Conservation (phyloP, 1,139 yeast species). For the Sugiyamaella paludigena region DNA sequence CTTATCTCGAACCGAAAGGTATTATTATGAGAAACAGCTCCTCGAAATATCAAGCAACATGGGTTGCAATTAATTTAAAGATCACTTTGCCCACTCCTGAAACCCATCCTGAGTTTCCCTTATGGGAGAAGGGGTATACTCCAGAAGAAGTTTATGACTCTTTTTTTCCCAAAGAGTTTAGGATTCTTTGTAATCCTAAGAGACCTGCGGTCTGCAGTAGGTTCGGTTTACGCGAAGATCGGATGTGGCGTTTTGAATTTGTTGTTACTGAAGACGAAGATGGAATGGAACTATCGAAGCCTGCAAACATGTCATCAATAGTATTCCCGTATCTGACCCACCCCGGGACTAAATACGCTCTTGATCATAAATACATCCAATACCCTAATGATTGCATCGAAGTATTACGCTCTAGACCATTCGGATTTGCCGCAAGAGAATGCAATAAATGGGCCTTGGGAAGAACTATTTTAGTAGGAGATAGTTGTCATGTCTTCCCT, state of each 20-base stretch:
- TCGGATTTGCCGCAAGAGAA: slow-evolving; percentile 4
- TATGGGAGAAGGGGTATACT: slow-evolving; percentile 4
- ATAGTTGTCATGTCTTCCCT: background rate
- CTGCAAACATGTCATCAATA: slow-evolving; percentile 1
- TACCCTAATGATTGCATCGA: slow-evolving; percentile 11
- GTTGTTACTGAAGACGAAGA: slow-evolving; percentile 6
- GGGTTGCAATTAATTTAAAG: slow-evolving; percentile 10
- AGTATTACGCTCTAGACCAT: slow-evolving; percentile 10
- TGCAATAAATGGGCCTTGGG: slow-evolving; percentile 9
- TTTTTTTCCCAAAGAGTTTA: slow-evolving; percentile 8
- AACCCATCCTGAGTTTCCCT: slow-evolving; percentile 11
- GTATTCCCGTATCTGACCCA: slow-evolving; percentile 9
- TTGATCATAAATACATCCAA: background rate
- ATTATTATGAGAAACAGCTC: slow-evolving; percentile 4
- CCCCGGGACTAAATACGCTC: slow-evolving; percentile 4
- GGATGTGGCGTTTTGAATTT: slow-evolving; percentile 9
- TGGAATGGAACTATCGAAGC: slow-evolving; percentile 3
- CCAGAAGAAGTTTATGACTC: slow-evolving; percentile 11
- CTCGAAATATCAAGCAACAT: slow-evolving; percentile 9
- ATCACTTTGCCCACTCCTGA: slow-evolving; percentile 6
- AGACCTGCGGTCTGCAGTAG: slow-evolving; percentile 11
- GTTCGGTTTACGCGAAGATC: slow-evolving; percentile 2
- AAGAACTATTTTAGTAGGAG: slow-evolving; percentile 6
- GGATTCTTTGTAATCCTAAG: slow-evolving; percentile 8
- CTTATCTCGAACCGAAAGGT: slow-evolving; percentile 9